Base-by-base conservation (phyloP, 768 basidiomycete species). In the Rhodotorula taiwanensis region DNA sequence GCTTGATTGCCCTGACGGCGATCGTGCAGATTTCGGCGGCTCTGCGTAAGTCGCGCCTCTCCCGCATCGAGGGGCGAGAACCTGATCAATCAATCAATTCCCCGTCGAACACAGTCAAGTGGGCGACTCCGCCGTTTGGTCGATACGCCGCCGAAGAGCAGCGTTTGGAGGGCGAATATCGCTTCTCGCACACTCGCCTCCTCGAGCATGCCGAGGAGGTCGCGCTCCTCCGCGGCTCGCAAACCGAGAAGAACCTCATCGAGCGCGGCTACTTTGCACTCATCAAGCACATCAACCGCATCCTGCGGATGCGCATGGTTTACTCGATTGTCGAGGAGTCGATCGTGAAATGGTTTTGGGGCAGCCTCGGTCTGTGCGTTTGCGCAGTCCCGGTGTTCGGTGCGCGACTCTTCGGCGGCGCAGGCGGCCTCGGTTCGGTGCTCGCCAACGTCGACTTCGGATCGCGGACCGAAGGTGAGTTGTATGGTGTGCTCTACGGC, bases 311-410 rank as follows among this genome's bases (percentile, higher is more conserved):
- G 66, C 80, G 86, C 39, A 88, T 93, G 82, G 89, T 86, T 86
- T 89, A 94, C 75, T 84, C 86, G 3, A 87, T 91, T 73, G 82
- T 86, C 23, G 94, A 99, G 75, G 94, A 98, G 76, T 91, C 89
- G 4, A 85, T 99, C 48, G 86, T 97, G 72, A 98, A 99, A 77
- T 97, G 76, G 76, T 30, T 93, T 13, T 99, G 94, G 94, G 93
- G 94, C 70, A 87, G 86, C 74, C 86, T 93, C 74, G 94, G 94
- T 43, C 85, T 92, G 34, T 82, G 87, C 55, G 82, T 93, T 6
- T 97, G 94, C 74, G 89, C 89, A 23, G 88, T 98, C 51, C 94
- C 94, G 0, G 86, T 94, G 11, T 99, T 99, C 77, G 64, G 64
- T 4, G 83, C 90, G 76, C 86, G 84, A 72, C 67, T 95, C 25